Evolutionary conservation across 163 green algal genomes (phyloP), one percentile per base, ranked within the genome.

Genomic region (Scenedesmus sp.): DNA sequence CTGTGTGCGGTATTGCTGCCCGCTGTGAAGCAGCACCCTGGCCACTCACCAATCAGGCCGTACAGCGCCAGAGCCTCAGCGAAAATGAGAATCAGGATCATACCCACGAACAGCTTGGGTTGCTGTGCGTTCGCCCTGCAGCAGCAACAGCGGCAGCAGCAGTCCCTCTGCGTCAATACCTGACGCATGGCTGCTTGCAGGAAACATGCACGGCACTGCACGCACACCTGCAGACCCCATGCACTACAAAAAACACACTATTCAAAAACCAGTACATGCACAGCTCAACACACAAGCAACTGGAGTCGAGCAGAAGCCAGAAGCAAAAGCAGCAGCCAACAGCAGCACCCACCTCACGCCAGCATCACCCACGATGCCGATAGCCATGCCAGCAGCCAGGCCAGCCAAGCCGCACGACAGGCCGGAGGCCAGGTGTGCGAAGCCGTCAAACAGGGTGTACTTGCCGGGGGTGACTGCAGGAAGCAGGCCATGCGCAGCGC

Each of bases 21-120:
- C 34, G 34, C 34, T 46, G 34, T 46, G 0, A 46, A 46, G 34
- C 66, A 18, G 16, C 18, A 26, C 34, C 34, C 34, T 46, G 34
- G 66, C 66, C 20, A 84, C 94, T 94, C 91, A 98, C 96, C 97
- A 95, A 99, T 99, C 52, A 99, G 96, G 34, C 98, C 98, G 92
- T 99, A 99, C 82, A 99, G 97, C 20, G 97, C 98, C 88, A 99
- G 94, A 86, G 98, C 98, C 95, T 99, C 98, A 90, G 98, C 98
- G 93, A 99, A 99, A 99, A 99, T 99, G 67, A 99, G 97, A 93
- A 99, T 99, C 81, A 99, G 96, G 92, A 99, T 99, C 98, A 99
- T 99, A 73, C 98, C 98, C 4, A 99, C 98, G 91, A 99, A 99
- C 23, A 99, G 97, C 97, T 99, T 99, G 88, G 98, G 98, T 95